These are phyloP conservation scores for Hevea brasiliensis DNA, from an alignment of 345 rosid species.

Conservation along the genomic window DNA sequence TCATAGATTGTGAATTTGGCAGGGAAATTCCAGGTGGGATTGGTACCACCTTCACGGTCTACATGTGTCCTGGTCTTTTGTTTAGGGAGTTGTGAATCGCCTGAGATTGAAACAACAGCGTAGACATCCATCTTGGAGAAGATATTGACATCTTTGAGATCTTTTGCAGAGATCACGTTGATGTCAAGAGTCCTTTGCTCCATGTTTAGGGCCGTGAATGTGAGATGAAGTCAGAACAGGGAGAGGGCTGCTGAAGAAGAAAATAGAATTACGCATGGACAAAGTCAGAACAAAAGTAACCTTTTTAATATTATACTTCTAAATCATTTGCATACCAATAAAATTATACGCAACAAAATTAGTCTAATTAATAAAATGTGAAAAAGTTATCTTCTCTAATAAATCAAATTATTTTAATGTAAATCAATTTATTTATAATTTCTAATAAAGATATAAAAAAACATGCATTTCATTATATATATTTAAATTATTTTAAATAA, in stretches of 20 bases:
- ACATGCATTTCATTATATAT: no score
- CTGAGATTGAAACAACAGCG: conserved; percentile 57
- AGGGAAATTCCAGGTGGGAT: conserved; percentile 70
- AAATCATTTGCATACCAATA: no score
- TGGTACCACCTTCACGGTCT: conserved; percentile 47
- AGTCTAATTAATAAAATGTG: no score
- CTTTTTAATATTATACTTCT: no score
- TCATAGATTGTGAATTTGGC: conserved; percentile 54
- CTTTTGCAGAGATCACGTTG: conserved; percentile 65
- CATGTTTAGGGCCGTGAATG: conserved; percentile 35
- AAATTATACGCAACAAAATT: no score
- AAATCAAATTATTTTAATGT: no score
- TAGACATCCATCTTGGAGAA: conserved; percentile 82
- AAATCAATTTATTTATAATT: no score
- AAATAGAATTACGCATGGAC: no score
- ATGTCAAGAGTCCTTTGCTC: conserved; percentile 56
- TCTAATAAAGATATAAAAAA: no score
- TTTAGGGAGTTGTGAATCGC: conserved; percentile 32
- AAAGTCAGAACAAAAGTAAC: no score
- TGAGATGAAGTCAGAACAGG: background rate
- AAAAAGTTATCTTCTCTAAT: no score
- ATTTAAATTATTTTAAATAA: no score
- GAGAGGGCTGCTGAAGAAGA: background rate
- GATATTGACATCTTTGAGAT: conserved; percentile 63
- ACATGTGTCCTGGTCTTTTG: conserved; percentile 49